Conservation (phyloP, 768 basidiomycete genomes). For the Tylopilus rubrobrunneus region DNA sequence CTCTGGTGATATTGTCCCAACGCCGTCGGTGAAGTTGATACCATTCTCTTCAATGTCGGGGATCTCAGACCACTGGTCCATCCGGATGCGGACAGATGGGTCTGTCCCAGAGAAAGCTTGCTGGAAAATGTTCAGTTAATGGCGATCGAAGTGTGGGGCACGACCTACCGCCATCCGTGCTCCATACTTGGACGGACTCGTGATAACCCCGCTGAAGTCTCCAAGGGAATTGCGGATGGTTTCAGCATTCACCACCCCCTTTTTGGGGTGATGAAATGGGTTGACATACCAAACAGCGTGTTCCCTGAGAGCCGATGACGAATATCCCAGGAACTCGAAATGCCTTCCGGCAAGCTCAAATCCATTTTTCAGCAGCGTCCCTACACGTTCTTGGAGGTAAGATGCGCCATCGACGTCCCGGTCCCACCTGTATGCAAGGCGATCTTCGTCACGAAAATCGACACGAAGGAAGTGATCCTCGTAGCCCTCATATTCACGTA, state of each 20-base stretch:
- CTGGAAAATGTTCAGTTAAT: conserved; percentile 15
- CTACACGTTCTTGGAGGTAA: conserved; percentile 59
- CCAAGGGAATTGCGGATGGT: conserved; percentile 63
- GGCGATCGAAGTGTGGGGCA: neutral
- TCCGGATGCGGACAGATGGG: conserved; percentile 55
- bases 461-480: conserved; percentile 76
- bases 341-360: conserved; percentile 65
- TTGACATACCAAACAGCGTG: conserved; percentile 83
- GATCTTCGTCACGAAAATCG: conserved; percentile 82
- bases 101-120: conserved; percentile 85
- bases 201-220: conserved; percentile 57
- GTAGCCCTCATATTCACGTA: conserved; percentile 59
- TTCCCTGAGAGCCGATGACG: conserved; percentile 68
- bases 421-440: conserved; percentile 68
- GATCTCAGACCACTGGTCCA: conserved; percentile 60
- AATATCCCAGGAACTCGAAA: conserved; percentile 84
- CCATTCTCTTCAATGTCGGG: conserved; percentile 47
- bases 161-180: conserved; percentile 58
- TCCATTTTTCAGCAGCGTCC: conserved; percentile 54
- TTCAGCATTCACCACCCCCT: conserved; percentile 48
- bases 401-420: conserved; percentile 55
- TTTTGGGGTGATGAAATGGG: conserved; percentile 49
- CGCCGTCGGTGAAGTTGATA: conserved; percentile 69
- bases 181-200: conserved; percentile 73
- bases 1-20: conserved; percentile 68